Conservation (phyloP, 192 early-diverging fungal species). For the Linnemannia hyalina region DNA sequence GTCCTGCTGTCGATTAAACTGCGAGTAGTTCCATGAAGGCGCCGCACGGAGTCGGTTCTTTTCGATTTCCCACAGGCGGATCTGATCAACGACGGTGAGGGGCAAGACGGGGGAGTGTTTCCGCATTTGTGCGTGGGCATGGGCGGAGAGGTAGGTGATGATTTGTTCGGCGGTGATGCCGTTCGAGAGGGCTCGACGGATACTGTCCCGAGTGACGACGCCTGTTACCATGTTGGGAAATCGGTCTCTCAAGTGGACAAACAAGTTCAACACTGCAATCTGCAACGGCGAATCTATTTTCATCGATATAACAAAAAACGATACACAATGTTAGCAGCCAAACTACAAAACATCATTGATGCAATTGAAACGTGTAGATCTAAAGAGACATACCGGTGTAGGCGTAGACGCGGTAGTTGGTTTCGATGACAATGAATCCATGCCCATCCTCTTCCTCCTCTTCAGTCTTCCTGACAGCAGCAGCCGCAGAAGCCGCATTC, state of each 20-base stretch:
- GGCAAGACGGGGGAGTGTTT: conserved; percentile 86
- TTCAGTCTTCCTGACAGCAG: conserved; percentile 27
- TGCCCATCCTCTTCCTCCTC: conserved; percentile 63
- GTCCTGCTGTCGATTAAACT: conserved; percentile 78
- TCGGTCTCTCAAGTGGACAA: conserved; percentile 84
- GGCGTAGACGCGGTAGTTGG: conserved; percentile 95
- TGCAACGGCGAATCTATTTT: conserved; percentile 87
- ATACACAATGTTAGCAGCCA: neutral
- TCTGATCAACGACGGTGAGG: conserved; percentile 94
- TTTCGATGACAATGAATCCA: conserved; percentile 95
- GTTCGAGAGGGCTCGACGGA: conserved; percentile 83
- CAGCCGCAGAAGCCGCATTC: conserved; percentile 24
- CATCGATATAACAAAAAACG: neutral
- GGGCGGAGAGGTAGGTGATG: conserved; percentile 87
- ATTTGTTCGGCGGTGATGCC: conserved; percentile 98
- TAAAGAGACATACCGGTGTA: conserved; percentile 76
- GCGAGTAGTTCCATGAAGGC: conserved; percentile 78
- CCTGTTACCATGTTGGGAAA: conserved; percentile 96
- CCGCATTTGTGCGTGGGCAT: conserved; percentile 95
- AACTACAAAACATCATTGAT: neutral
- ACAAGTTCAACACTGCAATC: conserved; percentile 92
- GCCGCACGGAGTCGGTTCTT: conserved; percentile 79
- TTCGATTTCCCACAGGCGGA: conserved; percentile 97
- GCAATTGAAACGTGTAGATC: neutral
- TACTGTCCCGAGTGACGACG: conserved; percentile 86